phyloP scores from a whole-genome alignment of 2,329 filamentous ascomycete genomes.

The Epichloe typhina region DNA sequence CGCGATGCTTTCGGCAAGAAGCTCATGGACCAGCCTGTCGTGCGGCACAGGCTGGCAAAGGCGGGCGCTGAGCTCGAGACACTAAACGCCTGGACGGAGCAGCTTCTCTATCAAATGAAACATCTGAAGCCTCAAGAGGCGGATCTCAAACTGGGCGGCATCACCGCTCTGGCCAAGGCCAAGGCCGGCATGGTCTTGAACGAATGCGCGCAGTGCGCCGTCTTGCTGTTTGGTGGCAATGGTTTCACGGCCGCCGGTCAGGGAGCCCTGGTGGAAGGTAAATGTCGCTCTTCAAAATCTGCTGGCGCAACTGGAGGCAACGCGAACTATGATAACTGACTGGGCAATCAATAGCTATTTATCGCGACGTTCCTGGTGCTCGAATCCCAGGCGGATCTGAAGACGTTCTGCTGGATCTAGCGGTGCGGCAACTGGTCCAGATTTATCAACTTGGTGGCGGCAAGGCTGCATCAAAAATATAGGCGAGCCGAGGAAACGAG shows the following conservation, averaged over 20 bases:
- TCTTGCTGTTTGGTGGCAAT: conserved; percentile 39
- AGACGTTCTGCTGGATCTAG: no score
- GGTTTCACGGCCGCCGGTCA: conserved; percentile 32
- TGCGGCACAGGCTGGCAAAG: conserved; percentile 43
- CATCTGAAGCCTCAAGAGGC: conserved; percentile 15
- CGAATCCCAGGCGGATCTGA: no score
- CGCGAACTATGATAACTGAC: no score
- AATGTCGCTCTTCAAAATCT: no score
- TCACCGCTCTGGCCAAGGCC: conserved; percentile 28
- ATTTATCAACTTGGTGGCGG: neutral
- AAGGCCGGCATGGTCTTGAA: conserved; percentile 38
- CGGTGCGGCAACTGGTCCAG: no score
- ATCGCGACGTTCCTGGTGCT: no score
- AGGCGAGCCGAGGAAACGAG: neutral
- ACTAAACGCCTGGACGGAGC: conserved; percentile 47
- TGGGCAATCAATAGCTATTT: no score
- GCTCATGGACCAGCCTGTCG: conserved; percentile 44
- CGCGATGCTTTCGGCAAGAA: conserved; percentile 46
- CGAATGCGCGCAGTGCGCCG: conserved; percentile 36
- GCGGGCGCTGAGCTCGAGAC: conserved; percentile 47
- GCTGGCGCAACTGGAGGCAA: no score
- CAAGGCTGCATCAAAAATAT: neutral
- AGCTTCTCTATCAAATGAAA: conserved; percentile 44
- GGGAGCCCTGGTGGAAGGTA: no score
- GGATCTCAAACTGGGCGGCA: conserved; percentile 20